A percentile compares a stretch with the other conserved stretches of the same genome.
Conservation (phyloP, 202 grass and related monocot species). For the Eragrostis tef region DNA sequence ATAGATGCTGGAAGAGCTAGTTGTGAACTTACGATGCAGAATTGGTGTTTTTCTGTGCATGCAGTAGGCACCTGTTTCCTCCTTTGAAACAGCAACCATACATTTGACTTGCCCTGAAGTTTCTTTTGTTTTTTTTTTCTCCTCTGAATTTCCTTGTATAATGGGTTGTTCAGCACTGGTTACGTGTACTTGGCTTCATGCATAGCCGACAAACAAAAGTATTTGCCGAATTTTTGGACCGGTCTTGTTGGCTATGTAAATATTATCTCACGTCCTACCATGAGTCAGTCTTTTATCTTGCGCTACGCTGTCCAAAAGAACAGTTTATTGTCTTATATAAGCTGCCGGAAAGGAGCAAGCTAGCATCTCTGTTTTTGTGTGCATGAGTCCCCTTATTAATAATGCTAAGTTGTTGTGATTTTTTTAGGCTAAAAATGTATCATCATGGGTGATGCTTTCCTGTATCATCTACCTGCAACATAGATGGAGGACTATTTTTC, state of each 20-base stretch:
- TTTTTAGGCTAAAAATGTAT: conserved; percentile 35
- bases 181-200: background rate
- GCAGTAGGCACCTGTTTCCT: background rate
- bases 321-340: conserved; percentile 3
- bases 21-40: background rate
- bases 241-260: background rate
- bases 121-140: background rate
- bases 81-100: background rate
- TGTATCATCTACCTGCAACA: conserved; percentile 32
- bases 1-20: background rate
- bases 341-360: background rate
- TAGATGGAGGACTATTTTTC: conserved; percentile 74
- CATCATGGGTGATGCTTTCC: conserved; percentile 18
- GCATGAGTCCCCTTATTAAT: background rate
- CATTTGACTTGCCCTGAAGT: background rate
- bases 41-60: background rate
- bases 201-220: background rate
- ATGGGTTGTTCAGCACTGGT: background rate
- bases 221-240: background rate
- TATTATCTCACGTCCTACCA: background rate
- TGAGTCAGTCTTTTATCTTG: background rate
- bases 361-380: background rate
- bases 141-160: background rate
- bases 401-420: conserved; percentile 13
- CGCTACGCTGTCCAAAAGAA: background rate